Evolutionary conservation across 768 basidiomycete genomes (phyloP), one percentile per base, ranked within the genome.

Genomic region (Erythrobasidium yunnanense): DNA sequence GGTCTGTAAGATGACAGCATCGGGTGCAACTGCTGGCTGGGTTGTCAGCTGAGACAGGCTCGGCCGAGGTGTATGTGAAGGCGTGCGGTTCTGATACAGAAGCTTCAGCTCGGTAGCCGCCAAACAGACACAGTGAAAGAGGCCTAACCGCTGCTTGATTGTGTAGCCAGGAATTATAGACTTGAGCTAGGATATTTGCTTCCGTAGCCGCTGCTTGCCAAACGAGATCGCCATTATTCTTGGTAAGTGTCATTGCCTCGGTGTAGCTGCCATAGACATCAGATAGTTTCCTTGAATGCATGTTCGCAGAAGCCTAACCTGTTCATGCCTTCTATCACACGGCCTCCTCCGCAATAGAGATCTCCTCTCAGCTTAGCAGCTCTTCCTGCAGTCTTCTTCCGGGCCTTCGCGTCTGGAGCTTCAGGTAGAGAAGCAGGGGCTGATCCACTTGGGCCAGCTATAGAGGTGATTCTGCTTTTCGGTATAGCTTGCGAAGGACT

Each of bases 161-260:
- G 63, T 7, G 67, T 65, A 47, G 75, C 75, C 56, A 66, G 8
- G 56, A 49, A 8, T 55, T 45, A 23, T 57, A 57, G 2, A 34
- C 27, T 33, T 57, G 66, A 1, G 56, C 30, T 25, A 66, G 29
- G 15, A 96, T 6, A 71, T 91, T 75, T 2, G 90, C 89, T 78
- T 99, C 95, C 49, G 89, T 78, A 0, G 85, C 84, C 13, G 86
- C 84, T 0, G 89, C 93, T 74, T 91, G 87, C 93, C 93, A 99
- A 27, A 87, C 79, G 23, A 82, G 77, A 75, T 96, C 93, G 62
- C 84, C 83, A 6, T 83, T 80, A 1, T 79, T 79, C 75, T 85
- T 87, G 71, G 90, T 84, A n/a, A 87, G 74, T 32, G 81, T 81
- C 18, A 90, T 77, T 13, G 90, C 86, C 78, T 97, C 91, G 56